Base-by-base conservation (phyloP, 495 filamentous ascomycete genomes). In the Penicillium steckii region DNA sequence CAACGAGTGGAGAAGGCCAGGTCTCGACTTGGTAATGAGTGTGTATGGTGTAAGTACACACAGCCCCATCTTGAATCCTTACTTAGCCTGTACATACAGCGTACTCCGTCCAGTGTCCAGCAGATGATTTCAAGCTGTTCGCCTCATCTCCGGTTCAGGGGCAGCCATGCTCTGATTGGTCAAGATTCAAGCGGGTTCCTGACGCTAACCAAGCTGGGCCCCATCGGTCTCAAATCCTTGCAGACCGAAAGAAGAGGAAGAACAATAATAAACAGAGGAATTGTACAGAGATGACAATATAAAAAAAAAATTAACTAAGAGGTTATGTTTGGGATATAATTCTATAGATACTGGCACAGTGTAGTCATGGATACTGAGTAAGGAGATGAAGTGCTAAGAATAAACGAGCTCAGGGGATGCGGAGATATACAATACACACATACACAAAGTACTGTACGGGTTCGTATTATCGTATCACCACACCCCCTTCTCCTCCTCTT, bases 111-210 rank as follows among this genome's bases (percentile, higher is more conserved):
- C n/a, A n/a, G n/a, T n/a, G n/a, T n/a, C n/a, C n/a, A n/a, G n/a
- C n/a, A n/a, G n/a, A n/a, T n/a, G n/a, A n/a, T n/a, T n/a, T n/a
- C n/a, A 4, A 26, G 23, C 38, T 30, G 37, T 27, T 26, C 18
- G 24, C 26, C 38, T 56, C 60, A 64, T 60, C 48, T 51, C 53
- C 51, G 44, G 33, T 38, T 66, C 63, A 66, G 63, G 63, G 60
- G 63, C 48, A 62, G 32, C 18, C 13, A 17, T 2, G 1, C 3
- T 4, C 0, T 55, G 38, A 70, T 68, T 71, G 68, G 68, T 21
- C 24, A 29, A 1, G 19, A 10, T n/a, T 10, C 3, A 23, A 18
- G 51, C 47, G 44, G 66, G 66, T 68, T 62, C 65, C 68, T 71
- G 67, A 61, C 67, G 47, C 65, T 64, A 64, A 46, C 22, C 47